Conservation (phyloP, 106 monocot genomes). For the Phalaenopsis aphrodite region DNA sequence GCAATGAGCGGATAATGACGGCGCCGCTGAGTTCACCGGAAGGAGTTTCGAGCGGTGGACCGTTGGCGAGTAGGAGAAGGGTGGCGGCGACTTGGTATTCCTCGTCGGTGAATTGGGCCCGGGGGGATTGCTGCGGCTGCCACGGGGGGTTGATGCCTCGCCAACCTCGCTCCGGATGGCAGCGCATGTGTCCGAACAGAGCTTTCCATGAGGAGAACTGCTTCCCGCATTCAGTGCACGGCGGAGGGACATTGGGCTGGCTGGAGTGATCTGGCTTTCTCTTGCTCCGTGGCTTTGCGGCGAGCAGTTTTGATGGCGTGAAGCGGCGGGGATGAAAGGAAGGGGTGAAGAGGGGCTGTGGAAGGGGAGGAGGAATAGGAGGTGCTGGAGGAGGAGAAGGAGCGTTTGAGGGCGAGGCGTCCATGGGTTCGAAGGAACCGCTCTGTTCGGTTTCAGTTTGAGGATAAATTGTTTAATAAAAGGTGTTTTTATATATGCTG, state of each 20-base stretch:
- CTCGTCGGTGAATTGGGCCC: background rate
- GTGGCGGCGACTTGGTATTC: slow-evolving; percentile 33
- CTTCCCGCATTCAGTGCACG: slow-evolving; percentile 64
- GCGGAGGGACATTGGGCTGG: slow-evolving; percentile 4
- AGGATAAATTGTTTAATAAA: too few relatives aligned
- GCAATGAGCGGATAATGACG: background rate
- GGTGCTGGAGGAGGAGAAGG: too few relatives aligned
- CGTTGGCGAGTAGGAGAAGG: slow-evolving; percentile 25
- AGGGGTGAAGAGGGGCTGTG: background rate
- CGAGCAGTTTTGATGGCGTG: too few relatives aligned
- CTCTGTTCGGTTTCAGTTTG: too few relatives aligned
- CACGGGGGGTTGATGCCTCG: slow-evolving; percentile 44
- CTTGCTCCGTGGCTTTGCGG: background rate
- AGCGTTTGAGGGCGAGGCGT: too few relatives aligned
- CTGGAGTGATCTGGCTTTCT: background rate
- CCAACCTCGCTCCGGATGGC: slow-evolving; percentile 70
- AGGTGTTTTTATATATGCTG: too few relatives aligned
- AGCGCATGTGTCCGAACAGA: slow-evolving; percentile 79
- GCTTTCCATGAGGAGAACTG: slow-evolving; percentile 65
- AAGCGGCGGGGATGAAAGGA: too few relatives aligned
- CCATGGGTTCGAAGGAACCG: too few relatives aligned
- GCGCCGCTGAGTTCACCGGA: background rate
- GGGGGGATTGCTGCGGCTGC: background rate
- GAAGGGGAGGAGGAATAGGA: too few relatives aligned
- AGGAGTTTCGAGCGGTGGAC: background rate